phyloP scores from a whole-genome alignment of 495 filamentous ascomycete genomes.

The Aspergillus sparsus region DNA sequence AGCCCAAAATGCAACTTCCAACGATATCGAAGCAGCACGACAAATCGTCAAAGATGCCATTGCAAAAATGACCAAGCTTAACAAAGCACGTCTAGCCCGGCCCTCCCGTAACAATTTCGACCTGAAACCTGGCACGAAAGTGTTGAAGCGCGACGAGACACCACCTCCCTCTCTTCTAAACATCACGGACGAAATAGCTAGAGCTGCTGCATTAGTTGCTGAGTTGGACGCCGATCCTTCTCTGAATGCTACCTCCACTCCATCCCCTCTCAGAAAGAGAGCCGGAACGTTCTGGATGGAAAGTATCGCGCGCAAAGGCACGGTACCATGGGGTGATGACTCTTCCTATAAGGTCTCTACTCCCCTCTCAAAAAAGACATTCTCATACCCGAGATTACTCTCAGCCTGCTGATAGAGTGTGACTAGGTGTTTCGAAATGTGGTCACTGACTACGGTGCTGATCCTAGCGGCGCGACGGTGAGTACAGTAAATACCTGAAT shows the following conservation, averaged over 20 bases:
- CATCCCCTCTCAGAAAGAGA: not conserved
- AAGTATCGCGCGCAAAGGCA: conserved; percentile 9
- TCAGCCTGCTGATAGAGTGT: not conserved
- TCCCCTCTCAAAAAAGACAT: not conserved
- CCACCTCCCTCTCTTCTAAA: not conserved
- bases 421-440: conserved; percentile 15
- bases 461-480: conserved; percentile 8
- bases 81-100: conserved; percentile 9
- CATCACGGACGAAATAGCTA: conserved; percentile 1
- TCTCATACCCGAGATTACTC: not conserved
- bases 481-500: too few relatives aligned
- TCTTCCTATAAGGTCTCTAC: conserved; percentile 4
- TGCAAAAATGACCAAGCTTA: conserved; percentile 12
- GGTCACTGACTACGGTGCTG: conserved; percentile 10
- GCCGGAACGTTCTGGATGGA: conserved; percentile 13
- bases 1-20: not conserved
- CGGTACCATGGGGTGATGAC: conserved; percentile 9
- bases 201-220: conserved; percentile 13
- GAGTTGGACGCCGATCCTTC: conserved; percentile 8
- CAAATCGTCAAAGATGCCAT: conserved; percentile 11
- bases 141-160: not conserved
- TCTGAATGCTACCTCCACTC: conserved; percentile 2
- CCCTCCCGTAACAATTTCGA: not conserved
- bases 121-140: not conserved
- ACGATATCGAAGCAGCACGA: conserved; percentile 8